Base-by-base conservation (phyloP, 345 rosid genomes). In the Bruguiera parviflora region DNA sequence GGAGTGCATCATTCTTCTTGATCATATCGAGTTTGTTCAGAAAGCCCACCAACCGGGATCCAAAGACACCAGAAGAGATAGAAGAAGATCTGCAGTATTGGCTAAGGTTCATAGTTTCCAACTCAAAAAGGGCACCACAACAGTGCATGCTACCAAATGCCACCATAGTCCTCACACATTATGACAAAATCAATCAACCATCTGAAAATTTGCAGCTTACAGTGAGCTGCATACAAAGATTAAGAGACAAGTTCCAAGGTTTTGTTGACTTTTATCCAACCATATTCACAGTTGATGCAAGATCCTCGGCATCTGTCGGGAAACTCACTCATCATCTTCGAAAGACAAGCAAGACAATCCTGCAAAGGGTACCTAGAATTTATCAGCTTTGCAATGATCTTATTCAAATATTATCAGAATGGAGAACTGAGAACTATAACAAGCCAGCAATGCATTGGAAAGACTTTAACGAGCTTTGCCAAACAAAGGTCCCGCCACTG, bases 21-120 rank as follows among this genome's bases (percentile, higher is more conserved):
- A 85, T 94, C 80, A 67, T 88, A 75, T 66, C 88, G 57, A 94
- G 97, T 78, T 84, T 94, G 83, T 94, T 84, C 82, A 82, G 82
- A 80, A 88, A 85, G 76, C 97, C 94, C 5, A 84, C 58, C 92
- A 89, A 89, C 67, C 85, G 84, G 73, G 98, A 91, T 59, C 92
- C 85, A 2, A 91, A 94, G 78, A 77, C 89, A 24, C 81, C 97
- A 2, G 78, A 53, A 61, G 96, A 94, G 78, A 78, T 89, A 24
- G 98, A 91, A 71, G 96, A 86, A 64, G 98, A 94, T 82, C 85
- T 94, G 66, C 89, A 81, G 39, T 91, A 91, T 73, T 94, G 98
- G 98, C 93, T 94, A 63, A 87, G 95, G 58, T 94, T 84, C 81
- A 77, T 94, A 18, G 88, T 88, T 58, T 87, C 98, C 73, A 94